A percentile compares a stretch with the other conserved stretches of the same genome.
These are phyloP conservation scores for Parietichytrium sp. DNA, from an alignment of 108 stramenopile genomes.

Conservation along the genomic window DNA sequence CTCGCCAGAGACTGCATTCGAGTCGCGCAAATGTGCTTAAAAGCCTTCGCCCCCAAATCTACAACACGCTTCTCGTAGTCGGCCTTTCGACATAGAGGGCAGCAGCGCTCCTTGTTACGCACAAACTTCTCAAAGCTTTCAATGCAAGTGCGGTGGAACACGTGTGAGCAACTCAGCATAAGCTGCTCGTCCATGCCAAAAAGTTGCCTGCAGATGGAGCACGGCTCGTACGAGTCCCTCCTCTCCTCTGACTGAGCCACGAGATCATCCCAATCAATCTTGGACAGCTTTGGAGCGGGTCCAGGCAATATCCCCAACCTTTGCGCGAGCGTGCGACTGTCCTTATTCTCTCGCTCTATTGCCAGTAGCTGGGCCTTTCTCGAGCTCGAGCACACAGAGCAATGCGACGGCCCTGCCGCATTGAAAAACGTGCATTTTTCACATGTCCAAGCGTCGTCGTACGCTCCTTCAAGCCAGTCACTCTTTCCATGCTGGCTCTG, in stretches of 20 bases:
- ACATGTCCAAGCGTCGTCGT: background rate
- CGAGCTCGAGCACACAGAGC: slow-evolving; percentile 2
- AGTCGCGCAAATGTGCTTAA: background rate
- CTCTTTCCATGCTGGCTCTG: too few relatives aligned
- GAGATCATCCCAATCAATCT: background rate
- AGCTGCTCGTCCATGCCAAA: slow-evolving; percentile 25
- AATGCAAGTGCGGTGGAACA: background rate
- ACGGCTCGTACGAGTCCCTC: slow-evolving; percentile 12
- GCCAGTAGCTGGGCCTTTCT: slow-evolving; percentile 26
- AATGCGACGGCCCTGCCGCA: background rate
- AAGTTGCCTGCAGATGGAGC: background rate
- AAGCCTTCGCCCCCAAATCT: background rate
- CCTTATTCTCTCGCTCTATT: background rate
- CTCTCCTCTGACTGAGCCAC: background rate
- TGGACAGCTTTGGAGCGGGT: background rate
- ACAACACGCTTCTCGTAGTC: slow-evolving; percentile 10
- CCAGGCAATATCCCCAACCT: background rate
- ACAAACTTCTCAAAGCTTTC: background rate
- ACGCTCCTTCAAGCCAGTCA: too few relatives aligned
- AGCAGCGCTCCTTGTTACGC: slow-evolving; percentile 15
- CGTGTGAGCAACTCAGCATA: slow-evolving; percentile 19
- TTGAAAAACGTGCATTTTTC: background rate
- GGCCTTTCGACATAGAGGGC: slow-evolving; percentile 2
- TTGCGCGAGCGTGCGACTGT: background rate
- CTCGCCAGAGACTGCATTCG: background rate